These are phyloP conservation scores for Aspergillus ostianus DNA, from an alignment of 495 filamentous ascomycete species.

Conservation along the genomic window DNA sequence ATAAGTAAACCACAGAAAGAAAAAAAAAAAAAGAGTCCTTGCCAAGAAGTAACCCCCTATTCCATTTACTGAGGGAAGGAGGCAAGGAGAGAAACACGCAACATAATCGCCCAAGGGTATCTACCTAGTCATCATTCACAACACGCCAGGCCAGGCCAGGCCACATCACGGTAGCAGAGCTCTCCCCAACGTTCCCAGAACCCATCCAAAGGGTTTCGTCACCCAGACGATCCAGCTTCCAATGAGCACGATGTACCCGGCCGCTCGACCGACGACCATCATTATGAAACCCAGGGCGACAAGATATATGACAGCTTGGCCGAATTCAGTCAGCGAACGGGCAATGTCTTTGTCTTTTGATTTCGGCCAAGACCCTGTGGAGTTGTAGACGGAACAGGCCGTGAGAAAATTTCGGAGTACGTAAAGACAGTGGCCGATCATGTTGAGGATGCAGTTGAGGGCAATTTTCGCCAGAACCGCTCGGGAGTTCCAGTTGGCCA, in stretches of 20 bases:
- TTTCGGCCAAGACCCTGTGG: conserved; percentile 37
- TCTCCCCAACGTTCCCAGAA: conserved; percentile 30
- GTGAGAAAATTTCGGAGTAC: conserved; percentile 30
- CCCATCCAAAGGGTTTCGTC: conserved; percentile 37
- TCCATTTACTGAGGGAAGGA: neutral
- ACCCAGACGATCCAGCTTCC: conserved; percentile 46
- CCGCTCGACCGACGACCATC: conserved; percentile 32
- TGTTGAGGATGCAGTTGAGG: conserved; percentile 30
- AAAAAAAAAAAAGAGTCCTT: neutral
- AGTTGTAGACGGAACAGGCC: conserved; percentile 32
- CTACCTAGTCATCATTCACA: neutral
- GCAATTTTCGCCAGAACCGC: conserved; percentile 21
- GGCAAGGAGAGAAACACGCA: neutral
- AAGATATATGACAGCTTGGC: conserved; percentile 39
- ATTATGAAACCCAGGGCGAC: conserved; percentile 35
- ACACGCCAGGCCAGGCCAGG: neutral
- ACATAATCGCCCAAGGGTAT: neutral
- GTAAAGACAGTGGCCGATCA: conserved; percentile 38
- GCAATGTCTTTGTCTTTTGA: conserved; percentile 31
- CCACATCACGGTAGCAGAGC: conserved; percentile 21
- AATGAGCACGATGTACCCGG: conserved; percentile 37
- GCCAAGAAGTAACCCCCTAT: neutral
- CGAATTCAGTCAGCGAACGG: conserved; percentile 31
- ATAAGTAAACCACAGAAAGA: neutral
- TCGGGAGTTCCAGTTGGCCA: conserved; percentile 25